These are phyloP conservation scores for Yamadazyma spencermartinsiae DNA, from an alignment of 1,139 yeast genomes.

Conservation along the genomic window DNA sequence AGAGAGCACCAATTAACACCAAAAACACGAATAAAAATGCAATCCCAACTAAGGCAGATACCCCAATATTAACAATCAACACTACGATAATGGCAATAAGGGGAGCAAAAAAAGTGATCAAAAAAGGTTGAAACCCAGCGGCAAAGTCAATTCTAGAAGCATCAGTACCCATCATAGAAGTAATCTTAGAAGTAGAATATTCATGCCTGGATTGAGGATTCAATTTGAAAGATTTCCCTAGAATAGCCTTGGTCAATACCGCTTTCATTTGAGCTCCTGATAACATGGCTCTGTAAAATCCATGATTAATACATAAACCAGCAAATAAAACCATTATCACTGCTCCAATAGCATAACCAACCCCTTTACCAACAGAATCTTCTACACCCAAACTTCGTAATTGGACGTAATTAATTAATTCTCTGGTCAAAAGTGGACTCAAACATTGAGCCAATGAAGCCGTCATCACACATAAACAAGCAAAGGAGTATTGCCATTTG, in stretches of 20 bases:
- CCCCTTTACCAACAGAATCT: constrained; percentile 27
- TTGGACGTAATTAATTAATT: constrained; percentile 30
- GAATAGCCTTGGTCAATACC: constrained; percentile 62
- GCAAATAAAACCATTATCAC: constrained; percentile 26
- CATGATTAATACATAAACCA: constrained; percentile 27
- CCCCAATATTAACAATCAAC: constrained; percentile 34
- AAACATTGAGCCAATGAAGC: constrained; percentile 23
- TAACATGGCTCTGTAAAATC: constrained; percentile 28
- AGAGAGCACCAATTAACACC: constrained; percentile 21
- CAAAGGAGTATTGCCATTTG: constrained; percentile 24
- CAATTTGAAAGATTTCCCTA: constrained; percentile 66
- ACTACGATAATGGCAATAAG: constrained; percentile 32
- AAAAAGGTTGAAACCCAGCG: constrained; percentile 32
- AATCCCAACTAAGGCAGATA: constrained; percentile 34
- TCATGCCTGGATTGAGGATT: constrained; percentile 58
- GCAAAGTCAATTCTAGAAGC: constrained; percentile 37
- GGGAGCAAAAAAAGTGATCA: constrained; percentile 29
- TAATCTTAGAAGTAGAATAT: constrained; percentile 66
- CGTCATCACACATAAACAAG: constrained; percentile 22
- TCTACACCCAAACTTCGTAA: constrained; percentile 24
- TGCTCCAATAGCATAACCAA: constrained; percentile 40
- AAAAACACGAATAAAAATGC: constrained; percentile 29
- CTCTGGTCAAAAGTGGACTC: constrained; percentile 31
- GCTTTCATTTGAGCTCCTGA: constrained; percentile 68
- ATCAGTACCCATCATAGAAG: constrained; percentile 49